Percentiles rank a stretch among this genome's conserved stretches.
Conservation (phyloP, 352 stramenopile species). For the Nothophytophthora sp. region DNA sequence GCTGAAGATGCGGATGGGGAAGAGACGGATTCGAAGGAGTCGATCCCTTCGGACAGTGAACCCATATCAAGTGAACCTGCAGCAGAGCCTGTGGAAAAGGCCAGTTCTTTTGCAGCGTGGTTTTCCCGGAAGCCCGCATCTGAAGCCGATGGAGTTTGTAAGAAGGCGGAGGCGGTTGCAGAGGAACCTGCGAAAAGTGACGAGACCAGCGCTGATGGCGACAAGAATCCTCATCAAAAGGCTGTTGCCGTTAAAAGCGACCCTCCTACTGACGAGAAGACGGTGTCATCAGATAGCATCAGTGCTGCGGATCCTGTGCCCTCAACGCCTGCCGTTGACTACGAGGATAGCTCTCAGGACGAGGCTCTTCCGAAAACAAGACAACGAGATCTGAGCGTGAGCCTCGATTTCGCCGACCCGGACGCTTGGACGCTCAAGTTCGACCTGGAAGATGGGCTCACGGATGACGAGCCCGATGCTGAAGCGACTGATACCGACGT, state of each 20-base stretch:
- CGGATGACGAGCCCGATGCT: constrained; percentile 43
- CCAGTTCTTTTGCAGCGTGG: constrained; percentile 28
- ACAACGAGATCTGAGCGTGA: constrained; percentile 61
- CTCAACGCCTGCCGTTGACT: constrained; percentile 7
- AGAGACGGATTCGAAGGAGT: constrained; percentile 25
- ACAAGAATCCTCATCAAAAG: no score
- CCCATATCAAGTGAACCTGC: no score
- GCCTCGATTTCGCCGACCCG: constrained; percentile 71
- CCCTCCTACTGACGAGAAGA: background rate
- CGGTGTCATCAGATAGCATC: constrained; percentile 6
- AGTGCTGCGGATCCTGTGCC: constrained; percentile 1
- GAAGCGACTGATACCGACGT: constrained; percentile 29
- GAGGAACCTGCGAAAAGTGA: background rate
- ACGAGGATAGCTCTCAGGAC: constrained; percentile 26
- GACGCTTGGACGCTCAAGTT: constrained; percentile 79
- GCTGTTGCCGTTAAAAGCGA: background rate
- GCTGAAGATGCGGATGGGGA: constrained; percentile 28
- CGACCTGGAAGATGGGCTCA: constrained; percentile 66
- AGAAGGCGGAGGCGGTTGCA: background rate
- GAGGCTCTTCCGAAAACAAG: constrained; percentile 29
- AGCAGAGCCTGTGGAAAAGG: constrained; percentile 9
- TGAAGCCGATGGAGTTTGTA: background rate
- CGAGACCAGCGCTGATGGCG: no score
- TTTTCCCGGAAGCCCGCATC: constrained; percentile 30
- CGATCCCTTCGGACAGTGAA: constrained; percentile 19